phyloP scores from a whole-genome alignment of 1,284 basidiomycete genomes.

The Mrakiaceae sp. region DNA sequence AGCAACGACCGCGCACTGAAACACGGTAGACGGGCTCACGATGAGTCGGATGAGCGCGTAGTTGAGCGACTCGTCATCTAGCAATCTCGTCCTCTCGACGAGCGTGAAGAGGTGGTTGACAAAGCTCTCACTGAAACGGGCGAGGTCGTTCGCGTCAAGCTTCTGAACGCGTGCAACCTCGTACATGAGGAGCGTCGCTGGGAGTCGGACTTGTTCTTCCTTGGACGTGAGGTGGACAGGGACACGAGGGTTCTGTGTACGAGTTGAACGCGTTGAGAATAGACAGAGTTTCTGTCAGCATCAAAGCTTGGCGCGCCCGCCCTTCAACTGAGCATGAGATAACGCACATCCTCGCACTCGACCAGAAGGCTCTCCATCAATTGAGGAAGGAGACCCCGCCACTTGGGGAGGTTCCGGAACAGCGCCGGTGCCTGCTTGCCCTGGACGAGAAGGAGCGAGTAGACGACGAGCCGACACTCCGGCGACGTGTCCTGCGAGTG shows the following conservation, averaged over 20 bases:
- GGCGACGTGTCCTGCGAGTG: too few relatives aligned
- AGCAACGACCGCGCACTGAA: too few relatives aligned
- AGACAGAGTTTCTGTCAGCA: background rate
- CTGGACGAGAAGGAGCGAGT: slow-evolving; percentile 62
- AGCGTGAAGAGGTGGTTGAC: slow-evolving; percentile 86
- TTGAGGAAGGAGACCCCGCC: slow-evolving; percentile 66
- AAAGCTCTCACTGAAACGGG: slow-evolving; percentile 70
- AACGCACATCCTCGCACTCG: slow-evolving; percentile 32
- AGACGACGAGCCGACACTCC: slow-evolving; percentile 43
- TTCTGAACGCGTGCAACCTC: slow-evolving; percentile 85
- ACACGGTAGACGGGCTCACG: slow-evolving; percentile 39
- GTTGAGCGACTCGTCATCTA: slow-evolving; percentile 84
- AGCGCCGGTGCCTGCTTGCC: slow-evolving; percentile 58
- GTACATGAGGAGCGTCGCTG: slow-evolving; percentile 67
- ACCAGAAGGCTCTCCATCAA: slow-evolving; percentile 42
- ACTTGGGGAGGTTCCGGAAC: slow-evolving; percentile 65
- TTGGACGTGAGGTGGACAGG: slow-evolving; percentile 40
- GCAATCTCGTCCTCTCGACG: slow-evolving; percentile 78
- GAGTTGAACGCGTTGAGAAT: background rate
- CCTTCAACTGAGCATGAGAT: too few relatives aligned
- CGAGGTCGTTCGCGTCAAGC: slow-evolving; percentile 57
- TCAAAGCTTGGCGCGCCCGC: too few relatives aligned
- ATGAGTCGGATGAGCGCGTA: slow-evolving; percentile 88
- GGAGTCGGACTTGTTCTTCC: slow-evolving; percentile 61
- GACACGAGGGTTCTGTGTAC: background rate